phyloP scores from a whole-genome alignment of 2,329 filamentous ascomycete genomes.

The Sclerotiophoma versabilis region DNA sequence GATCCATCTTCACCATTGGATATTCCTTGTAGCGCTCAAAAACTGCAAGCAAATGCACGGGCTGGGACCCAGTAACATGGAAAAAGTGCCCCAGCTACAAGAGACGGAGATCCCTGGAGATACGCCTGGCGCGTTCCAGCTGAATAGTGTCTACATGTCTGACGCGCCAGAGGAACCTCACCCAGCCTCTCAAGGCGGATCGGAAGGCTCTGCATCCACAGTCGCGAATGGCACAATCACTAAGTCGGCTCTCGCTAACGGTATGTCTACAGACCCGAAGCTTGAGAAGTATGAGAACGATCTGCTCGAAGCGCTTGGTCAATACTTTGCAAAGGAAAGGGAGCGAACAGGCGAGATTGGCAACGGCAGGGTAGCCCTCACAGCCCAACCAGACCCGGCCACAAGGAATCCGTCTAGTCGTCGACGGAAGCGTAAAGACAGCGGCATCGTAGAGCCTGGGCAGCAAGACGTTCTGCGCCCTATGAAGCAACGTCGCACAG shows the following conservation, averaged over 20 bases:
- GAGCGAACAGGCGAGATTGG: not conserved
- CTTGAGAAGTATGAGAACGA: no score
- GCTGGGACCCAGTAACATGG: not conserved
- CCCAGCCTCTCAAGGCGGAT: not conserved
- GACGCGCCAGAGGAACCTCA: not conserved
- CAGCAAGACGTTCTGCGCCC: not conserved
- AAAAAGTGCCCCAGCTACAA: not conserved
- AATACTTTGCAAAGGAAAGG: not conserved
- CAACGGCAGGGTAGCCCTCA: not conserved
- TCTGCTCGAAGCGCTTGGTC: no score
- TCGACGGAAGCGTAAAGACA: conserved; percentile 1
- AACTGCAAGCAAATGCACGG: not conserved
- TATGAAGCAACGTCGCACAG: not conserved
- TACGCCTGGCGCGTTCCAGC: not conserved
- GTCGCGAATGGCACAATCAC: no score
- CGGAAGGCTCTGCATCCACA: not conserved
- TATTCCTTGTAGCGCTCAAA: conserved; percentile 6
- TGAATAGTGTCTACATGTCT: not conserved
- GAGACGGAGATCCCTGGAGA: not conserved
- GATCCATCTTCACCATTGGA: conserved; percentile 12
- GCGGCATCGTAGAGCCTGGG: not conserved
- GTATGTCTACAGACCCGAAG: no score
- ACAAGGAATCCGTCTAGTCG: not conserved
- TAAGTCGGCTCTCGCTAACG: no score
- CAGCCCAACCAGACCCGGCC: not conserved